These are phyloP conservation scores for Salisapilia sapeloensis DNA, from an alignment of 352 stramenopile genomes.

Conservation along the genomic window DNA sequence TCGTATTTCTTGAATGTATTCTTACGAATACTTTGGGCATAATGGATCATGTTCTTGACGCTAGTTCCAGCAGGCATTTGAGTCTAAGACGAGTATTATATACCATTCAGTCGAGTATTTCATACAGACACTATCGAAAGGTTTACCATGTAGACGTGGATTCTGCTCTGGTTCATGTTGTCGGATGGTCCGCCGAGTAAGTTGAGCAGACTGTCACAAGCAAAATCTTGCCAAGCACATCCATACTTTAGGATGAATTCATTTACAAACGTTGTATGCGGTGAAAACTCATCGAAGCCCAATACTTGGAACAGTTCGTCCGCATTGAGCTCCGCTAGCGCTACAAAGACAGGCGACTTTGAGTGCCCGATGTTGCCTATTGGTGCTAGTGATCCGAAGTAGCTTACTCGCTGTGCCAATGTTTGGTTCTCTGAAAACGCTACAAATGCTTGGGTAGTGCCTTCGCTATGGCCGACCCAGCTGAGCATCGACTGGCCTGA, in stretches of 20 bases:
- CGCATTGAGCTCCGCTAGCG: constrained; percentile 21
- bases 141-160: constrained; percentile 48
- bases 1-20: constrained; percentile 40
- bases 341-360: constrained; percentile 19
- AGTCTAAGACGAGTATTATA: no score
- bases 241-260: constrained; percentile 18
- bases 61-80: constrained; percentile 38
- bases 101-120: no score
- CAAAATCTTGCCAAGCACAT: constrained; percentile 18
- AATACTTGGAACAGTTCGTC: constrained; percentile 21
- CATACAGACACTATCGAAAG: no score
- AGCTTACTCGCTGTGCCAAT: constrained; percentile 35
- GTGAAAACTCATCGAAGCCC: constrained; percentile 25
- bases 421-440: constrained; percentile 35
- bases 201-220: constrained; percentile 22
- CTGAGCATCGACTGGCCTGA: constrained; percentile 18
- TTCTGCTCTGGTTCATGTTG: constrained; percentile 27
- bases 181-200: constrained; percentile 16
- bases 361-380: constrained; percentile 21
- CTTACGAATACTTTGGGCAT: constrained; percentile 38
- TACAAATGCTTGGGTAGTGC: constrained; percentile 41
- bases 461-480: constrained; percentile 43
- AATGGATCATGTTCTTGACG: constrained; percentile 54
- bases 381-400: constrained; percentile 35
- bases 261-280: constrained; percentile 22